phyloP scores from a whole-genome alignment of 805 yeast genomes.

The Saturnispora serradocipensis region DNA sequence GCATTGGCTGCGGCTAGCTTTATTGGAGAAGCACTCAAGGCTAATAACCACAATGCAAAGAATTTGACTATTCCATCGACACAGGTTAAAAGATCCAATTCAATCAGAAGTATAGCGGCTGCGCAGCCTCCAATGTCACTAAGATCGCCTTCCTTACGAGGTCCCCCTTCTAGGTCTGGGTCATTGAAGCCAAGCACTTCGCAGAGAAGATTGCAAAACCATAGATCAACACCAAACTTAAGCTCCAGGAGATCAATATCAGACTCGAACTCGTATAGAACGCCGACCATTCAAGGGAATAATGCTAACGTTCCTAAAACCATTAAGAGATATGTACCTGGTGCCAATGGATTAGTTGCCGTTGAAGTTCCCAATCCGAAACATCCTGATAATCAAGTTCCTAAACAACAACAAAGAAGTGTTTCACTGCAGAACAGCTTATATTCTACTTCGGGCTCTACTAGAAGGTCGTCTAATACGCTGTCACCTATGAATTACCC shows the following conservation, averaged over 20 bases:
- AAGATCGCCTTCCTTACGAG: constrained; percentile 7
- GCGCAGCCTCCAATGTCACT: constrained; percentile 12
- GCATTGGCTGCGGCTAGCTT: constrained; percentile 60
- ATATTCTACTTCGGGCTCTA: too few species aligned
- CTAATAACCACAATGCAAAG: constrained; percentile 25
- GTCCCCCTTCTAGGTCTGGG: constrained; percentile 13
- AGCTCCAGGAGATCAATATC: constrained; percentile 12
- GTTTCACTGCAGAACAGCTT: not conserved
- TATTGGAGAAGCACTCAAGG: constrained; percentile 39
- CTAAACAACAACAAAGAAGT: not conserved
- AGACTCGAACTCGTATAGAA: constrained; percentile 5
- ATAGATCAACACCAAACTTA: constrained; percentile 11
- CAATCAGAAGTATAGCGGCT: constrained; percentile 14
- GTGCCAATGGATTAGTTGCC: constrained; percentile 59
- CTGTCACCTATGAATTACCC: not conserved
- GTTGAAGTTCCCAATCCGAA: constrained; percentile 52
- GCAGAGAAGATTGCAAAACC: constrained; percentile 8
- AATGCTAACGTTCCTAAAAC: constrained; percentile 29
- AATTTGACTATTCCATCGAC: constrained; percentile 26
- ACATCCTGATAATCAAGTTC: constrained; percentile 9
- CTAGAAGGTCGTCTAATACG: not conserved
- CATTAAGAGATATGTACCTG: constrained; percentile 64
- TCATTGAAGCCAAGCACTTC: constrained; percentile 10
- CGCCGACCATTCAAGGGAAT: not conserved
- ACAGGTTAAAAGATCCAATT: constrained; percentile 20